These are phyloP conservation scores for Porpolomopsis calyptriformis DNA, from an alignment of 768 basidiomycete genomes.

Conservation along the genomic window DNA sequence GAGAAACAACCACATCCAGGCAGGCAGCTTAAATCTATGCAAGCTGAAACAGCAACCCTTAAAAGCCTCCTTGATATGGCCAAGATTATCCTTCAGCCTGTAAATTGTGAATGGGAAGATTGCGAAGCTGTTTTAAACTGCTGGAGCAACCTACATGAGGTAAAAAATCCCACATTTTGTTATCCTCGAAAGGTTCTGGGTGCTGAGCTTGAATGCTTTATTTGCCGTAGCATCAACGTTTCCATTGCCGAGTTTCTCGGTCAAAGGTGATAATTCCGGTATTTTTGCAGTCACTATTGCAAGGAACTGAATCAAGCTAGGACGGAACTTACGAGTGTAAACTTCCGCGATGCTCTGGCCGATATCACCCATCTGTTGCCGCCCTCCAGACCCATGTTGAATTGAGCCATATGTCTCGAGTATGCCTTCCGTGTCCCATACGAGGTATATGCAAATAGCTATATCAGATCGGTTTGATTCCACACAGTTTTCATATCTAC, in stretches of 20 bases:
- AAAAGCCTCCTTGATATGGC: constrained; percentile 19
- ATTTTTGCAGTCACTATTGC: neutral
- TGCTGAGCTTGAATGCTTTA: constrained; percentile 11
- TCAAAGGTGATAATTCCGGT: neutral
- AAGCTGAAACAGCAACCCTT: no score
- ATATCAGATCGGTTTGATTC: neutral
- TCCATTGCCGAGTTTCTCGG: neutral
- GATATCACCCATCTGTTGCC: constrained; percentile 8
- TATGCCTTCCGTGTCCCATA: constrained; percentile 18
- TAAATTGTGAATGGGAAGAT: constrained; percentile 21
- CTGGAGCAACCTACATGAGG: constrained; percentile 22
- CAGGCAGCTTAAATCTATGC: no score
- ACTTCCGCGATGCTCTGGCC: constrained; percentile 2
- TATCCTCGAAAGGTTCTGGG: constrained; percentile 1
- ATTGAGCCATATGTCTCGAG: constrained; percentile 18
- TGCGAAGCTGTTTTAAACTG: constrained; percentile 17
- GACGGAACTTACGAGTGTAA: constrained; percentile 2
- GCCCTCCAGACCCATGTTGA: constrained; percentile 18
- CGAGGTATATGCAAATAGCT: constrained; percentile 12
- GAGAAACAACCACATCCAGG: no score
- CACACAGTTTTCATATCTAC: neutral
- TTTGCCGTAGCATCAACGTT: constrained; percentile 5
- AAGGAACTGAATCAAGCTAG: constrained; percentile 13
- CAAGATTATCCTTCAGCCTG: constrained; percentile 16
- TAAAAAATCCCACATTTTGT: constrained; percentile 7